Percentiles rank a stretch among this genome's conserved stretches.
phyloP scores from a whole-genome alignment of 306 rosid species.

The Lablab purpureus region DNA sequence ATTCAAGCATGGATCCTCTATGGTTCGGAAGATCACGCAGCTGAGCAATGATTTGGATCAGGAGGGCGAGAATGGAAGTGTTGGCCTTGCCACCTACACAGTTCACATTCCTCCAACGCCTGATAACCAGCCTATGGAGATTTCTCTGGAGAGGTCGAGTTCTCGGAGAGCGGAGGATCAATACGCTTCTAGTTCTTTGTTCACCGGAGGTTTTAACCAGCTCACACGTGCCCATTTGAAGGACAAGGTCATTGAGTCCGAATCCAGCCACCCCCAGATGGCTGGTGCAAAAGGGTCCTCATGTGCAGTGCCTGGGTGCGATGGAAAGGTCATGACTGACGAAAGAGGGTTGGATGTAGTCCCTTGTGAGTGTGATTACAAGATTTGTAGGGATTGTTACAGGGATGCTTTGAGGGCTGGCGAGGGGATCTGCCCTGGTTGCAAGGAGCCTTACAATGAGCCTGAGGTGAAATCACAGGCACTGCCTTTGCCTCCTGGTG shows the following conservation, averaged over 20 bases:
- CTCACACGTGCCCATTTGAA: constrained; percentile 67
- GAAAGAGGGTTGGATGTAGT: constrained; percentile 71
- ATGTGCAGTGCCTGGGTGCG: constrained; percentile 67
- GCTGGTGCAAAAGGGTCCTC: constrained; percentile 67
- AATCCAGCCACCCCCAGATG: constrained; percentile 75
- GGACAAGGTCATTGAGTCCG: constrained; percentile 72
- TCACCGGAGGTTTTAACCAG: constrained; percentile 73
- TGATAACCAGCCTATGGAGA: constrained; percentile 67
- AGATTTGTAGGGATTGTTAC: constrained; percentile 75
- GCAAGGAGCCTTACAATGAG: constrained; percentile 58
- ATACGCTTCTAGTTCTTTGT: constrained; percentile 69
- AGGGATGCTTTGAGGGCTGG: constrained; percentile 61
- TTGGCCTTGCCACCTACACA: constrained; percentile 55
- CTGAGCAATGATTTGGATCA: constrained; percentile 59
- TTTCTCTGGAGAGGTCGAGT: constrained; percentile 60
- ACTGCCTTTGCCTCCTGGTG: constrained; percentile 47
- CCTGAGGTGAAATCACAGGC: constrained; percentile 26
- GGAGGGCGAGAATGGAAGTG: constrained; percentile 48
- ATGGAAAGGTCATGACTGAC: constrained; percentile 64
- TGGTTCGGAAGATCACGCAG: constrained; percentile 47
- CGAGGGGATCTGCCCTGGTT: constrained; percentile 71
- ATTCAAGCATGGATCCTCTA: constrained; percentile 46
- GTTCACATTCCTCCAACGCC: constrained; percentile 79
- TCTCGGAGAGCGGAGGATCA: constrained; percentile 75
- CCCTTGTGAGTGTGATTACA: constrained; percentile 69